Evolutionary conservation across 208 protist genomes (phyloP), one percentile per base, ranked within the genome.

Genomic region (Angomonas ambiguus): DNA sequence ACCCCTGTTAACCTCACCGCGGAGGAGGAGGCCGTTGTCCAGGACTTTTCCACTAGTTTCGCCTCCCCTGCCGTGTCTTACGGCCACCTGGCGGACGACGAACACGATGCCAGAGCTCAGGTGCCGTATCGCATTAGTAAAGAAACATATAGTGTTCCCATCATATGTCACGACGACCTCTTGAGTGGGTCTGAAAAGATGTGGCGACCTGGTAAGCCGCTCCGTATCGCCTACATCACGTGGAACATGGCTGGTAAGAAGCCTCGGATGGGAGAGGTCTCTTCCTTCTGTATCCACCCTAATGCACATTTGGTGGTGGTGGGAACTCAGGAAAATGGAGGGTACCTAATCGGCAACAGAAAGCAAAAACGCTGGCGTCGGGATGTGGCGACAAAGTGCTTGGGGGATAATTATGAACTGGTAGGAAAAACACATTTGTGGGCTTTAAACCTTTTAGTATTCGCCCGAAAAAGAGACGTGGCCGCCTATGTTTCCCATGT

Each of bases 371-470:
- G 71, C 56, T 95, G 90, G 90, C 42, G 49, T 0, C 59, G 72
- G 16, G 58, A 67, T 28, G 48, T 93, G 11, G 48, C 31, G 2
- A 27, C 67, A 0, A 72, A 61, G 0, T 95, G 89, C 45, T 71
- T 95, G 10, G 31, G 69, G 11, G 56, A 49, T 10, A 32, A 79
- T 41, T 95, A 95, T 68, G 71, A 72, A n/a, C 58, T 90, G 24
- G 78, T 93, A 0, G 67, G 71, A 10, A 69, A 74, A 33, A 68
- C 78, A 27, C 65, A 78, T 58, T 74, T 93, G 72, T 92, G 89
- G 82, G 91, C 86, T 10, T 73, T 92, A 28, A 91, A 96, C 38
- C 67, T 97, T 38, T 63, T 83, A 2, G 87, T 96, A 3, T 96
- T 92, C 64, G 88, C 78, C 0, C 76, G 89, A 16, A 60, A 67